These are phyloP conservation scores for Phyllachora maydis DNA, from an alignment of 2,329 filamentous ascomycete species.

Conservation along the genomic window DNA sequence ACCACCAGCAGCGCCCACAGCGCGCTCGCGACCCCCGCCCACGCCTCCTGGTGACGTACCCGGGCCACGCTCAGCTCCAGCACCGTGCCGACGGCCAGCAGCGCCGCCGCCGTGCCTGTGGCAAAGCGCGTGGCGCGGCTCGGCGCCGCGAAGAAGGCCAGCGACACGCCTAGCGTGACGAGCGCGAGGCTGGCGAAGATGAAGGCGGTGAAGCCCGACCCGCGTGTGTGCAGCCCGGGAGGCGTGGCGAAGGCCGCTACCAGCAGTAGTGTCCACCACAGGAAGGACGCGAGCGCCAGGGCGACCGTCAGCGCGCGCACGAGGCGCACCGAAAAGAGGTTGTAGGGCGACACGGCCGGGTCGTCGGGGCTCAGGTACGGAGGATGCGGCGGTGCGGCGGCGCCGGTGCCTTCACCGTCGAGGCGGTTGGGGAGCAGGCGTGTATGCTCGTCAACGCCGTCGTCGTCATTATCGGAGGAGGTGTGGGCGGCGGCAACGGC, in stretches of 20 bases:
- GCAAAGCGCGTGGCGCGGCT: slow-evolving; percentile 60
- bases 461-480: slow-evolving; percentile 1
- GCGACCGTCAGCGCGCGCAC: slow-evolving; percentile 59
- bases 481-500: too few species aligned
- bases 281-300: slow-evolving; percentile 53
- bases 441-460: slow-evolving; percentile 25
- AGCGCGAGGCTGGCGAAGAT: slow-evolving; percentile 62
- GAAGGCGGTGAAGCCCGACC: slow-evolving; percentile 85
- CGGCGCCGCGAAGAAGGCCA: slow-evolving; percentile 77
- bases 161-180: slow-evolving; percentile 51
- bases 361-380: slow-evolving; percentile 65
- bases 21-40: slow-evolving; percentile 74
- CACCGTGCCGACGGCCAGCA: slow-evolving; percentile 57
- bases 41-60: slow-evolving; percentile 67
- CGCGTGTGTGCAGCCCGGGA: slow-evolving; percentile 65
- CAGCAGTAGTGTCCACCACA: slow-evolving; percentile 90
- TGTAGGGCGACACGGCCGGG: slow-evolving; percentile 80
- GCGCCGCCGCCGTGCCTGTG: slow-evolving; percentile 41
- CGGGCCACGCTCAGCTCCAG: slow-evolving; percentile 57
- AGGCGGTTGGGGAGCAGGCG: slow-evolving; percentile 50
- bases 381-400: too few species aligned
- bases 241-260: slow-evolving; percentile 81
- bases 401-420: slow-evolving; percentile 22
- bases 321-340: slow-evolving; percentile 75
- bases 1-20: slow-evolving; percentile 67